Evolutionary conservation across 2,329 filamentous ascomycete species (phyloP).

Genomic region (Paradendryphiella salina): DNA sequence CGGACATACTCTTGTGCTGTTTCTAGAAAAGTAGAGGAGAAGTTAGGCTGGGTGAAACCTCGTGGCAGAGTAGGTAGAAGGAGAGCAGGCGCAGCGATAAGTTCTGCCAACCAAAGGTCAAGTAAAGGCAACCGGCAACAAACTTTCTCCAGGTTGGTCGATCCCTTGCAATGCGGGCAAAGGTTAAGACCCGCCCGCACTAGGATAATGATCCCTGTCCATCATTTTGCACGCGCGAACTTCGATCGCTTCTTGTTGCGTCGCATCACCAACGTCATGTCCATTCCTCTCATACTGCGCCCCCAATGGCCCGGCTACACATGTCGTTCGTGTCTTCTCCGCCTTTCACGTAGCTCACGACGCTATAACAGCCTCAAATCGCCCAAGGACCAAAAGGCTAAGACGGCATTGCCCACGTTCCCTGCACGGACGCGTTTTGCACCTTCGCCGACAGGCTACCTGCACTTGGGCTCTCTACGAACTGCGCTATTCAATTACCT

Average conservation of each 20-base stretch:
- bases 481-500: conserved; percentile 97
- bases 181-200: conserved; percentile 13
- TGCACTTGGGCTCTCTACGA: conserved; percentile 87
- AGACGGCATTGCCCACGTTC: conserved; percentile 30
- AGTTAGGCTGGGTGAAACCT: neutral
- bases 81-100: conserved; percentile 4
- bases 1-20: conserved; percentile 2
- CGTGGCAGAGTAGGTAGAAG: conserved; percentile 8
- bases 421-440: conserved; percentile 78
- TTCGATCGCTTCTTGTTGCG: neutral
- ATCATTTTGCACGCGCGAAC: conserved; percentile 12
- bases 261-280: conserved; percentile 25
- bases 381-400: conserved; percentile 14
- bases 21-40: neutral
- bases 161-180: conserved; percentile 11
- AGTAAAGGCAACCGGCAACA: conserved; percentile 11
- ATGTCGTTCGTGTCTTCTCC: conserved; percentile 36
- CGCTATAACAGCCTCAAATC: conserved; percentile 21
- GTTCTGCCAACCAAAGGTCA: neutral
- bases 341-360: conserved; percentile 21
- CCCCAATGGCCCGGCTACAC: conserved; percentile 32
- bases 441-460: conserved; percentile 89
- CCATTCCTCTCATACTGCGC: conserved; percentile 22
- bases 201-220: conserved; percentile 8
- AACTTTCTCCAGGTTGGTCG: conserved; percentile 9